phyloP scores from a whole-genome alignment of 306 rosid species.

The Begonia fuchsioides region DNA sequence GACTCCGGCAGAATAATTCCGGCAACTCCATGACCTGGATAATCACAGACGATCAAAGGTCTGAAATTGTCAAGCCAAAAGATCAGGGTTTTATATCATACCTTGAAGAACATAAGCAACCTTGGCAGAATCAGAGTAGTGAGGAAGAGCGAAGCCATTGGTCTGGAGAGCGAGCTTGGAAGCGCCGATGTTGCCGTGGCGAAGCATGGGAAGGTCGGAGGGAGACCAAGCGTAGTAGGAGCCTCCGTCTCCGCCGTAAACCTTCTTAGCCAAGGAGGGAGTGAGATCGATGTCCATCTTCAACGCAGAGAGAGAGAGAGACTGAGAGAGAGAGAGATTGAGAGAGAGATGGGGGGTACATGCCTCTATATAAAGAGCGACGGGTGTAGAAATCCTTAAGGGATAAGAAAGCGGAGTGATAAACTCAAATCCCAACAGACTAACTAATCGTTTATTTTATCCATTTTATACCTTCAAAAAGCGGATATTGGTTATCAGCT shows the following conservation, averaged over 20 bases:
- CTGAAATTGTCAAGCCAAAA: background rate
- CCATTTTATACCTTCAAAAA: too few relatives aligned
- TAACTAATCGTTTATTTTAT: too few relatives aligned
- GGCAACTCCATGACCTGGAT: slow-evolving; percentile 41
- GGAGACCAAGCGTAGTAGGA: slow-evolving; percentile 60
- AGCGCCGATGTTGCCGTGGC: slow-evolving; percentile 65
- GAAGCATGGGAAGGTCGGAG: slow-evolving; percentile 60
- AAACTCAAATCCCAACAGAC: too few relatives aligned
- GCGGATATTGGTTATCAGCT: too few relatives aligned
- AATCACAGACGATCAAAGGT: background rate
- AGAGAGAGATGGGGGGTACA: too few relatives aligned
- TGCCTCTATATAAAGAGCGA: too few relatives aligned
- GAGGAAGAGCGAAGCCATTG: slow-evolving; percentile 62
- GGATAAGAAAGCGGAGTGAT: too few relatives aligned
- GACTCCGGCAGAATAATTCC: slow-evolving; percentile 60
- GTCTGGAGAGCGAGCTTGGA: slow-evolving; percentile 50
- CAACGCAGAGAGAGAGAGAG: too few relatives aligned
- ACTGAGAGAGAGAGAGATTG: too few relatives aligned
- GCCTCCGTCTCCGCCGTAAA: slow-evolving; percentile 49
- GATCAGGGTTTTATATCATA: slow-evolving; percentile 1
- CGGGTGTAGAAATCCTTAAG: too few relatives aligned
- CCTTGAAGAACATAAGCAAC: slow-evolving; percentile 83
- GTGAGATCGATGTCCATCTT: slow-evolving; percentile 62
- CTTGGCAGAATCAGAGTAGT: slow-evolving; percentile 56
- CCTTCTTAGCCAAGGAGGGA: slow-evolving; percentile 51